These are phyloP conservation scores for Austroboletus festivus DNA, from an alignment of 768 basidiomycete species.

Conservation along the genomic window DNA sequence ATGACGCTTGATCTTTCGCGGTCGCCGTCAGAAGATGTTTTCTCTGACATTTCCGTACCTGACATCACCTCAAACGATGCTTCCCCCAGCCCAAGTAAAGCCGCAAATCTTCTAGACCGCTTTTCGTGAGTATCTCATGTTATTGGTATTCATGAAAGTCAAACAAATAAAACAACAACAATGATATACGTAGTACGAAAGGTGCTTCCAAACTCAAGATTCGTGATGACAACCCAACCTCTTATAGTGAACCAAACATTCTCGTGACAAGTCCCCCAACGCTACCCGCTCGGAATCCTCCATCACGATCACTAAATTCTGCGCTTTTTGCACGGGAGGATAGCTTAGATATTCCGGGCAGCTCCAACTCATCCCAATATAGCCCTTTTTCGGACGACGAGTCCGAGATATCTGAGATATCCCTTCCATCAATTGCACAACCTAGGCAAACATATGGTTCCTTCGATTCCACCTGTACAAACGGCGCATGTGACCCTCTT, in stretches of 20 bases:
- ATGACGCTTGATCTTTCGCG: conserved; percentile 3
- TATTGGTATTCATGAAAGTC: not conserved
- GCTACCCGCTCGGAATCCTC: conserved; percentile 19
- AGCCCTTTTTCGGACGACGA: conserved; percentile 33
- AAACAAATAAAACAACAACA: too few species aligned
- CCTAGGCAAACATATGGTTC: conserved; percentile 10
- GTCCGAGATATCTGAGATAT: conserved; percentile 26
- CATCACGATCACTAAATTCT: conserved; percentile 10
- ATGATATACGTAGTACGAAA: conserved; percentile 13
- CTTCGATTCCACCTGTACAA: not conserved
- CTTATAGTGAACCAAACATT: conserved; percentile 20
- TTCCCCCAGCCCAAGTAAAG: conserved; percentile 20
- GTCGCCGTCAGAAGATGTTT: conserved; percentile 2
- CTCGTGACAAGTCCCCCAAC: conserved; percentile 17
- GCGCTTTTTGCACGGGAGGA: conserved; percentile 23
- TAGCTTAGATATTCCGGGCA: conserved; percentile 15
- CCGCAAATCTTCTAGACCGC: conserved; percentile 40
- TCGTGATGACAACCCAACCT: conserved; percentile 16
- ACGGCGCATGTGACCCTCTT: not conserved
- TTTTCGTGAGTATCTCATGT: conserved; percentile 17
- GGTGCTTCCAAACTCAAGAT: conserved; percentile 17
- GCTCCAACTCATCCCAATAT: conserved; percentile 18
- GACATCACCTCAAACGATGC: not conserved
- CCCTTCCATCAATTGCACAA: conserved; percentile 5
- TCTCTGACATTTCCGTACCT: not conserved